These are phyloP conservation scores for Raddia guianensis DNA, from an alignment of 176 grass and related monocot species.

Conservation along the genomic window DNA sequence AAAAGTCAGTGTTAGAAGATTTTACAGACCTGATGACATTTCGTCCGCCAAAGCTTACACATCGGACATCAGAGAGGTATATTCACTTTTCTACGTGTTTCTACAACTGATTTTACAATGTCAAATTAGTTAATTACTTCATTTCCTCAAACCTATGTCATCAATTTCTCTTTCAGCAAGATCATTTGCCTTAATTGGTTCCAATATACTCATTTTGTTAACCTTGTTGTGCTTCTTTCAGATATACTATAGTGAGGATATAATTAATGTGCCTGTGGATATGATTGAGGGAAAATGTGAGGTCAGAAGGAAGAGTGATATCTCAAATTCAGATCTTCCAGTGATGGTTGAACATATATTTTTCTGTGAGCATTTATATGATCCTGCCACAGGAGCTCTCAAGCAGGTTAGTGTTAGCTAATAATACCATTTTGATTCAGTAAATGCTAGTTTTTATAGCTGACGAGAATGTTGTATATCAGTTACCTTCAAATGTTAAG, in stretches of 20 bases:
- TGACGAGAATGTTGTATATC: slow-evolving; percentile 47
- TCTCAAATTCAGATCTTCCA: slow-evolving; percentile 68
- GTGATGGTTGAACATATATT: slow-evolving; percentile 85
- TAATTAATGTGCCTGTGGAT: slow-evolving; percentile 69
- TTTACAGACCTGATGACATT: slow-evolving; percentile 96
- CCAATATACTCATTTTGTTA: slow-evolving; percentile 30
- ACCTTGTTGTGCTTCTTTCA: slow-evolving; percentile 52
- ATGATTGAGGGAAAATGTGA: slow-evolving; percentile 95
- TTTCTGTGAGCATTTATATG: slow-evolving; percentile 93
- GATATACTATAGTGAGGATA: slow-evolving; percentile 97
- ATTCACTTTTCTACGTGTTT: slow-evolving; percentile 17
- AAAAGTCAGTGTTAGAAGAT: slow-evolving; percentile 80
- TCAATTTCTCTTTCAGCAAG: slow-evolving; percentile 30
- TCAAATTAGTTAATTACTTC: slow-evolving; percentile 13
- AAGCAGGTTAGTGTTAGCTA: slow-evolving; percentile 71
- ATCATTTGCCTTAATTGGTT: slow-evolving; percentile 25
- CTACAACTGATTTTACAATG: slow-evolving; percentile 25
- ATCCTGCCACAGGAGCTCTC: slow-evolving; percentile 79
- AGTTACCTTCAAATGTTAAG: slow-evolving; percentile 79
- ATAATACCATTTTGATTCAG: slow-evolving; percentile 37
- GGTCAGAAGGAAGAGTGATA: slow-evolving; percentile 76
- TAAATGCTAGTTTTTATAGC: slow-evolving; percentile 16
- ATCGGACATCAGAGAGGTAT: slow-evolving; percentile 97
- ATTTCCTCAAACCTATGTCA: slow-evolving; percentile 13
- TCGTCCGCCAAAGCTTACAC: slow-evolving; percentile 81